phyloP scores from a whole-genome alignment of 2,329 filamentous ascomycete species.

The Colletotrichum lentis region DNA sequence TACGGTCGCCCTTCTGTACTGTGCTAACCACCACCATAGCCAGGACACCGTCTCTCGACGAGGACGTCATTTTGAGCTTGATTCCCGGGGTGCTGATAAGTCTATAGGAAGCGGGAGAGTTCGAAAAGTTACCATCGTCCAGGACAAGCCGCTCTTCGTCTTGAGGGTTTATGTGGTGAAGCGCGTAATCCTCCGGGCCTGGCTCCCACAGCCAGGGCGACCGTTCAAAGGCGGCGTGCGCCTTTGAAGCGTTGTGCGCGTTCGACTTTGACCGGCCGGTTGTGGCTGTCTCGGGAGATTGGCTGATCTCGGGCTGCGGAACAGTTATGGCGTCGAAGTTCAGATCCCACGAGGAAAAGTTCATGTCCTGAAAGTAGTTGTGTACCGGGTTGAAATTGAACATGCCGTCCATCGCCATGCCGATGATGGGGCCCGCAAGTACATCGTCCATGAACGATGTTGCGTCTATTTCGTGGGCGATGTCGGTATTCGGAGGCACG shows the following conservation, averaged over 20 bases:
- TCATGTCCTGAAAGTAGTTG: conserved; percentile 45
- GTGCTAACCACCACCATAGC: conserved; percentile 44
- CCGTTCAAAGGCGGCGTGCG: conserved; percentile 47
- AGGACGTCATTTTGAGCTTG: conserved; percentile 40
- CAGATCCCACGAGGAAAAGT: conserved; percentile 47
- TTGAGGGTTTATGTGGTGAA: conserved; percentile 25
- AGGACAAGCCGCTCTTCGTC: conserved; percentile 31
- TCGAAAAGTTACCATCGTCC: conserved; percentile 27
- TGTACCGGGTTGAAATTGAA: conserved; percentile 44
- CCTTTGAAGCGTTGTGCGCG: conserved; percentile 42
- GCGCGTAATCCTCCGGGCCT: conserved; percentile 42
- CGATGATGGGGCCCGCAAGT: conserved; percentile 28
- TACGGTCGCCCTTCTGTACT: conserved; percentile 41
- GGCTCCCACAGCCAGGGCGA: conserved; percentile 49
- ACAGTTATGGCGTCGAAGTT: conserved; percentile 45
- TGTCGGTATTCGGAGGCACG: conserved; percentile 20
- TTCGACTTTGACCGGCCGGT: conserved; percentile 40
- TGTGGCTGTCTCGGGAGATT: conserved; percentile 43
- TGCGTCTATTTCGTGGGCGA: conserved; percentile 20
- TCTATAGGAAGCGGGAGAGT: conserved; percentile 31
- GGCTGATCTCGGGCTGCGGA: conserved; percentile 43
- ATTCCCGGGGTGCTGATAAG: conserved; percentile 28
- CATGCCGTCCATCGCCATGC: conserved; percentile 36
- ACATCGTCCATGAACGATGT: conserved; percentile 22
- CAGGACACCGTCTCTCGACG: conserved; percentile 44